These are phyloP conservation scores for Boletus subcaerulescens DNA, from an alignment of 768 basidiomycete genomes.

Conservation along the genomic window DNA sequence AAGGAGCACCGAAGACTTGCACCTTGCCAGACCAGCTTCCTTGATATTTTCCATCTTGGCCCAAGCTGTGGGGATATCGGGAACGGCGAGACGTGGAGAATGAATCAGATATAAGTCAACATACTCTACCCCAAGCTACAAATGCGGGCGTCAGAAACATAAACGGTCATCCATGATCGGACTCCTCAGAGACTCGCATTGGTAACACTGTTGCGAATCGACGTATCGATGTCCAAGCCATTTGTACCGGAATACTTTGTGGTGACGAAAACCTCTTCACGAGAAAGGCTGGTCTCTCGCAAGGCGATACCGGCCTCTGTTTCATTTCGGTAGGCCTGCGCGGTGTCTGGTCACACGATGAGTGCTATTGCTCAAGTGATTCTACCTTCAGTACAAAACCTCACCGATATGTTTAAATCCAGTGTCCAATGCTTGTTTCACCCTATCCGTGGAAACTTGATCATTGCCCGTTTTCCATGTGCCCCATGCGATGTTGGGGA, in stretches of 20 bases:
- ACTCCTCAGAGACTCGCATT: constrained; percentile 38
- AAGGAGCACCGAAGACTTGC: constrained; percentile 11
- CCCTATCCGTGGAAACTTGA: constrained; percentile 46
- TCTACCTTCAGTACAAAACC: too few species aligned
- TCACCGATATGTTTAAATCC: constrained; percentile 44
- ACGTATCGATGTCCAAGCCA: constrained; percentile 51
- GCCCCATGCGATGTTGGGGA: constrained; percentile 56
- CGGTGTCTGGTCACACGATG: constrained; percentile 46
- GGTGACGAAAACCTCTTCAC: constrained; percentile 60
- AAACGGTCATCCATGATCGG: neutral
- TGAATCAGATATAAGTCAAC: constrained; percentile 76
- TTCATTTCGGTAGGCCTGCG: constrained; percentile 61
- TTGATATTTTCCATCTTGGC: constrained; percentile 58
- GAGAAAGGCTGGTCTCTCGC: constrained; percentile 52
- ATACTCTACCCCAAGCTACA: constrained; percentile 58
- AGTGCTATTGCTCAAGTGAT: neutral
- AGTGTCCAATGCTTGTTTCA: constrained; percentile 58
- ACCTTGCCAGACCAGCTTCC: constrained; percentile 56
- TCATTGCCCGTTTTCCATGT: constrained; percentile 66
- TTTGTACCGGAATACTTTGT: constrained; percentile 59
- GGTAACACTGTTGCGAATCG: constrained; percentile 54
- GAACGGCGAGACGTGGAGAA: constrained; percentile 48
- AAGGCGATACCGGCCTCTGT: constrained; percentile 38
- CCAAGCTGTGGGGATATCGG: constrained; percentile 64
- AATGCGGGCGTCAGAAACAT: neutral